Percentiles rank a stretch among this genome's conserved stretches.
phyloP scores from a whole-genome alignment of 2,329 filamentous ascomycete genomes.

The Xylaria sp. region DNA sequence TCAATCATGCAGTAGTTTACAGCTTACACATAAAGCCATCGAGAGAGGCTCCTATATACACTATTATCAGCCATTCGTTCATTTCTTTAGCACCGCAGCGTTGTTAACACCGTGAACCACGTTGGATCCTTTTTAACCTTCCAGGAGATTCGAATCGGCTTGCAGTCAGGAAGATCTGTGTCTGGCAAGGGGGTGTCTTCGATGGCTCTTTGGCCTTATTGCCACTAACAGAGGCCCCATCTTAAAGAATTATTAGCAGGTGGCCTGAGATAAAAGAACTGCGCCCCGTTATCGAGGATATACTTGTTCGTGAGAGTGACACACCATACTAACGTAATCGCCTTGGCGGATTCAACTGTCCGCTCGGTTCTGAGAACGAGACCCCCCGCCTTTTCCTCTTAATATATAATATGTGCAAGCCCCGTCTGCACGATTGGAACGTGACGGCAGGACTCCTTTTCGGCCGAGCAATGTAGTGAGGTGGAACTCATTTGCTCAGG shows the following conservation, averaged over 20 bases:
- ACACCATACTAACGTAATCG: constrained; percentile 1
- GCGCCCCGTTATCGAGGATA: background rate
- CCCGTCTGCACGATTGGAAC: constrained; percentile 25
- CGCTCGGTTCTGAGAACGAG: constrained; percentile 28
- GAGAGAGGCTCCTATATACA: constrained; percentile 11
- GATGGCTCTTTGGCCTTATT: constrained; percentile 15
- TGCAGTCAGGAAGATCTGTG: constrained; percentile 20
- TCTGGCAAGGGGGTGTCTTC: constrained; percentile 16
- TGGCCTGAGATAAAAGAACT: constrained; percentile 7
- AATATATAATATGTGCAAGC: constrained; percentile 31
- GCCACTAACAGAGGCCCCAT: constrained; percentile 41
- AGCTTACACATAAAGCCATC: constrained; percentile 14
- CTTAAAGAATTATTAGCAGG: constrained; percentile 29
- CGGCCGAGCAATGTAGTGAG: constrained; percentile 23
- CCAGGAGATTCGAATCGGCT: constrained; percentile 21
- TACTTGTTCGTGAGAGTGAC: background rate
- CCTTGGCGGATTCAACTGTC: constrained; percentile 6
- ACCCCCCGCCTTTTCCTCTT: constrained; percentile 19
- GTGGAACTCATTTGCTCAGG: constrained; percentile 22
- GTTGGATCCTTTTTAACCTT: constrained; percentile 3
- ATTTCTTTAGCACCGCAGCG: background rate
- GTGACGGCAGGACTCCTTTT: constrained; percentile 12
- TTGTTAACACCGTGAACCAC: background rate
- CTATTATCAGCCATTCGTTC: background rate
- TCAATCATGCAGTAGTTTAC: constrained; percentile 18